phyloP scores from a whole-genome alignment of 805 yeast species.

The Hanseniaspora singularis region DNA sequence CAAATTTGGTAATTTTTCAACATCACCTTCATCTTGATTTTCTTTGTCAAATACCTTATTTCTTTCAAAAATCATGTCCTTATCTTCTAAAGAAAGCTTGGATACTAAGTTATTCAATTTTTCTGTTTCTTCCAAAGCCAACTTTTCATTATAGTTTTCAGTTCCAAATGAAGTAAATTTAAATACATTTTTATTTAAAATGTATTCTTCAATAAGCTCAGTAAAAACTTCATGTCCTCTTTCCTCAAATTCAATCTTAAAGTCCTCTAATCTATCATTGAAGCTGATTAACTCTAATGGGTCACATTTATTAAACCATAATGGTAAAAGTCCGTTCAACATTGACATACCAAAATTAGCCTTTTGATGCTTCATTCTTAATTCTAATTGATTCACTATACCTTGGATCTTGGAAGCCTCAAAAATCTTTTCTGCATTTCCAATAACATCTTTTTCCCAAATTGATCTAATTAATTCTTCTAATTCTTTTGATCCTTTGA shows the following conservation, averaged over 20 bases:
- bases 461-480: slow-evolving; percentile 37
- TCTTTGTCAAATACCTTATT: slow-evolving; percentile 50
- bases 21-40: slow-evolving; percentile 39
- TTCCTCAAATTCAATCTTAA: slow-evolving; percentile 46
- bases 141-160: slow-evolving; percentile 38
- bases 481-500: slow-evolving; percentile 38
- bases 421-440: slow-evolving; percentile 31
- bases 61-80: slow-evolving; percentile 42
- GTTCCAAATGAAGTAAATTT: slow-evolving; percentile 68
- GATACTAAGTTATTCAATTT: slow-evolving; percentile 38
- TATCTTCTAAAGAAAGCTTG: slow-evolving; percentile 43
- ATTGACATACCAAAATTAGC: slow-evolving; percentile 80
- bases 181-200: slow-evolving; percentile 47
- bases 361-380: slow-evolving; percentile 71
- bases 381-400: slow-evolving; percentile 74
- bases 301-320: slow-evolving; percentile 74
- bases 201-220: slow-evolving; percentile 41
- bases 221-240: slow-evolving; percentile 49
- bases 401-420: slow-evolving; percentile 52
- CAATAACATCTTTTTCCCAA: slow-evolving; percentile 10
- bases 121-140: slow-evolving; percentile 44
- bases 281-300: slow-evolving; percentile 60
- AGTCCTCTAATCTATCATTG: slow-evolving; percentile 44
- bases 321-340: slow-evolving; percentile 61
- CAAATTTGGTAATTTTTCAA: slow-evolving; percentile 70